Conservation (phyloP, 495 filamentous ascomycete genomes). For the Tuber microsphaerosporum region DNA sequence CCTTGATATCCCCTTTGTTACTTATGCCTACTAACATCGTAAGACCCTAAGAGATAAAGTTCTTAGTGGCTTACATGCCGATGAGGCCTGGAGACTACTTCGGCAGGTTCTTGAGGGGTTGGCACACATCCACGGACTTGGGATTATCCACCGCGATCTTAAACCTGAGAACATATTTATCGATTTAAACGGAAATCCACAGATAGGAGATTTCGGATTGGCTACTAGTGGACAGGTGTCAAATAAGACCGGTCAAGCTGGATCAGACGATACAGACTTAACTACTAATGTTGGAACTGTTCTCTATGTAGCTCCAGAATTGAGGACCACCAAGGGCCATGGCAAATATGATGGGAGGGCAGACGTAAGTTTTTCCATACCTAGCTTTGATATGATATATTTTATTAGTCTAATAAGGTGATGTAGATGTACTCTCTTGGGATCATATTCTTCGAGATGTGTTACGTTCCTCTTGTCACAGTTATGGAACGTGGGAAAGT, state of each 20-base stretch:
- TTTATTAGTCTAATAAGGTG: constrained; percentile 26
- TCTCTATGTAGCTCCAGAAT: constrained; percentile 88
- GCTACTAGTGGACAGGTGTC: constrained; percentile 70
- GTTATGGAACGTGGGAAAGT: constrained; percentile 84
- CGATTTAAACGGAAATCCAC: constrained; percentile 77
- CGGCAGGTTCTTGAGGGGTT: constrained; percentile 87
- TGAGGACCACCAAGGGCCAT: constrained; percentile 59
- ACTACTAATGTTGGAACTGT: constrained; percentile 92
- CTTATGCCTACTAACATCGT: constrained; percentile 13
- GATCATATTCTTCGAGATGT: constrained; percentile 98
- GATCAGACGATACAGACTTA: constrained; percentile 39
- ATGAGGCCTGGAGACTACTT: constrained; percentile 82
- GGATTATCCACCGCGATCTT: constrained; percentile 93
- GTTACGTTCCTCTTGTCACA: constrained; percentile 60
- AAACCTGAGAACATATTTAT: constrained; percentile 98
- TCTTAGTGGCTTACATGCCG: constrained; percentile 61
- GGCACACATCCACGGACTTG: constrained; percentile 79
- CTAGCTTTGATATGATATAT: constrained; percentile 5
- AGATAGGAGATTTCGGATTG: constrained; percentile 93
- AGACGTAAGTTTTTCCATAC: constrained; percentile 56
- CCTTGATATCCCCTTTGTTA: not conserved
- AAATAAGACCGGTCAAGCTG: constrained; percentile 43
- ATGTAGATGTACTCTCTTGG: constrained; percentile 87
- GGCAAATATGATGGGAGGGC: constrained; percentile 87
- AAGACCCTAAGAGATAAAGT: constrained; percentile 89